Evolutionary conservation across 768 basidiomycete genomes (phyloP).

Genomic region (Trametes elegans): DNA sequence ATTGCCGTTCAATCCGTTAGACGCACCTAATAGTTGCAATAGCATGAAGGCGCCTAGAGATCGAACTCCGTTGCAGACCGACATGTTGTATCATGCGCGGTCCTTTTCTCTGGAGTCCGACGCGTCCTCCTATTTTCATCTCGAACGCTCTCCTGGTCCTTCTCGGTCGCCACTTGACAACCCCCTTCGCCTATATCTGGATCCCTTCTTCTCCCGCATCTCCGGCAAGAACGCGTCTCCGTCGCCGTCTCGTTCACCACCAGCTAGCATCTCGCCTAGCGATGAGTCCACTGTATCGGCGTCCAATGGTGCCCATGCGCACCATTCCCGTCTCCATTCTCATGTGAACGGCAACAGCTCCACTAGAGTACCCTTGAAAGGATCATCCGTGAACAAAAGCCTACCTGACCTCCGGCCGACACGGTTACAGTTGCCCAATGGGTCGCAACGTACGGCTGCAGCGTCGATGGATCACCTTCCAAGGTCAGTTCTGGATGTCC

Average conservation of each 20-base stretch:
- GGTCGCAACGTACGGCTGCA: constrained; percentile 26
- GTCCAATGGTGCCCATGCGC: constrained; percentile 41
- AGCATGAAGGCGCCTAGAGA: constrained; percentile 10
- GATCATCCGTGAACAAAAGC: constrained; percentile 62
- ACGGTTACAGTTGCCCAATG: constrained; percentile 37
- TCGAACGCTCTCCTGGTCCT: constrained; percentile 31
- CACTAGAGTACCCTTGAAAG: constrained; percentile 28
- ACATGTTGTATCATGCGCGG: constrained; percentile 29
- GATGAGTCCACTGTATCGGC: constrained; percentile 55
- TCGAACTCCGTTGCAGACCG: constrained; percentile 5
- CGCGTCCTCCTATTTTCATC: constrained; percentile 47
- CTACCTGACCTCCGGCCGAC: constrained; percentile 76
- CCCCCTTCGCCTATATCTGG: constrained; percentile 50
- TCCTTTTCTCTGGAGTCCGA: constrained; percentile 64
- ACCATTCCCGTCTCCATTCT: constrained; percentile 15
- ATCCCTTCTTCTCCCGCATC: constrained; percentile 41
- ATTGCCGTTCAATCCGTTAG: too few species aligned
- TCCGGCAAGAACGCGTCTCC: constrained; percentile 18
- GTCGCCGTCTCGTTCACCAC: constrained; percentile 51
- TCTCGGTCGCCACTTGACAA: constrained; percentile 31
- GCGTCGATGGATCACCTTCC: constrained; percentile 38
- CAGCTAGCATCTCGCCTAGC: constrained; percentile 54
- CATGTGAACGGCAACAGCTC: constrained; percentile 8
- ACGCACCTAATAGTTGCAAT: not conserved
- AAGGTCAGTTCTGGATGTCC: constrained; percentile 38